Conservation (phyloP, 495 filamentous ascomycete species). For the Bathelium albidoporum region DNA sequence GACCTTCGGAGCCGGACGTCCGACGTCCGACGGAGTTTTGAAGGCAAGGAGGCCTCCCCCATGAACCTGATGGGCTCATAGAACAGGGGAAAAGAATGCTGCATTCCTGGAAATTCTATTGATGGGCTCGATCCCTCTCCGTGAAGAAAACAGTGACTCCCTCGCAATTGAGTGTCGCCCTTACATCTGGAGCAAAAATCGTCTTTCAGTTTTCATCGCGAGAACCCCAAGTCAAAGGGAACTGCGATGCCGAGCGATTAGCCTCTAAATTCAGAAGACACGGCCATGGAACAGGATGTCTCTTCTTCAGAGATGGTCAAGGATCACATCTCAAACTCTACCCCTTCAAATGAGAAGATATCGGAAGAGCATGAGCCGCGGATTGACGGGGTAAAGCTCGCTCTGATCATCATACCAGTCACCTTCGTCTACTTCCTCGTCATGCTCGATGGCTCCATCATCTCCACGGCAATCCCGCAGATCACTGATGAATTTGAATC, state of each 20-base stretch:
- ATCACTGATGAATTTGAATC: slow-evolving; percentile 30
- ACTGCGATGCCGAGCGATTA: neutral
- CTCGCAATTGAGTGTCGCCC: neutral
- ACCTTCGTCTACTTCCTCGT: slow-evolving; percentile 26
- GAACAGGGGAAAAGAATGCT: neutral
- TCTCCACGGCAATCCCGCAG: slow-evolving; percentile 24
- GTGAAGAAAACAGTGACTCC: neutral
- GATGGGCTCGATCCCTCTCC: neutral
- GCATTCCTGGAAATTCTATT: neutral
- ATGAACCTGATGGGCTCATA: neutral
- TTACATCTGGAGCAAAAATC: neutral
- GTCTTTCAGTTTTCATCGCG: neutral
- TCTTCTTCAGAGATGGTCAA: too few species aligned
- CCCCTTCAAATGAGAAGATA: neutral
- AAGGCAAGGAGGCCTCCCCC: neutral
- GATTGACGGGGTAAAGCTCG: slow-evolving; percentile 8
- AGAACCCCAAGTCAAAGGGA: neutral
- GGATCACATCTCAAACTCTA: neutral
- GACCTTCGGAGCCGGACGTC: neutral
- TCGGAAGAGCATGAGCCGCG: neutral
- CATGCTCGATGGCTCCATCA: slow-evolving; percentile 25
- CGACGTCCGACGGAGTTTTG: neutral
- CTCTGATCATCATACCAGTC: slow-evolving; percentile 16
- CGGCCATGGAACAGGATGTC: neutral
- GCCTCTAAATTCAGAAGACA: neutral